Conservation (phyloP, 495 filamentous ascomycete genomes). For the Evansstolkia leycettana region DNA sequence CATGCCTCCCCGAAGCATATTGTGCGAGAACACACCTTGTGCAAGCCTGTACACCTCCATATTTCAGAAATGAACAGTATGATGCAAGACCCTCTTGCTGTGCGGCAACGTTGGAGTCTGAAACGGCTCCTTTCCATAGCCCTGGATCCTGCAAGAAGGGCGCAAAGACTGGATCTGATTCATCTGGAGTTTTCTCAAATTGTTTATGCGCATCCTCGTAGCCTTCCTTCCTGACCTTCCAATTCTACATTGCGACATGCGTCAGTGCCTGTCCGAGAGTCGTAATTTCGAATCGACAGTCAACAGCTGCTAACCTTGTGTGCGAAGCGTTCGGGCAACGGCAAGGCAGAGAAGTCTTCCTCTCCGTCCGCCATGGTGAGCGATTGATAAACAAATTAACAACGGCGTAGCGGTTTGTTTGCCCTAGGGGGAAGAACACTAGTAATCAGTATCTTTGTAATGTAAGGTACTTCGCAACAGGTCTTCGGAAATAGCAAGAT, state of each 20-base stretch:
- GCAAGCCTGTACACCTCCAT: constrained; percentile 66
- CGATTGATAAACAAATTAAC: background rate
- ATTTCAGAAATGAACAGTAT: constrained; percentile 83
- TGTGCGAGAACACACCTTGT: constrained; percentile 39
- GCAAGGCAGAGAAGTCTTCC: constrained; percentile 74
- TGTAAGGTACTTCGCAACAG: no score
- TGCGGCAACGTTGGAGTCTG: constrained; percentile 94
- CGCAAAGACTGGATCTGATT: constrained; percentile 72
- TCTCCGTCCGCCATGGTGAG: constrained; percentile 44
- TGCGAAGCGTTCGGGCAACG: constrained; percentile 68
- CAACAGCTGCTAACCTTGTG: constrained; percentile 61
- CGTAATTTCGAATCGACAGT: background rate
- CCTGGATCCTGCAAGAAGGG: constrained; percentile 77
- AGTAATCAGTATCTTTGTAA: no score
- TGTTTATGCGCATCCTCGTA: constrained; percentile 86
- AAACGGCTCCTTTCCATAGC: constrained; percentile 84
- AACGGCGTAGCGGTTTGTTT: no score
- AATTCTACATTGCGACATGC: constrained; percentile 43
- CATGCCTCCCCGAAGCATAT: no score
- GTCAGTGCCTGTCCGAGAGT: no score
- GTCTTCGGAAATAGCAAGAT: no score
- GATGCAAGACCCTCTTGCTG: constrained; percentile 85
- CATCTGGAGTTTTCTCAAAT: constrained; percentile 78
- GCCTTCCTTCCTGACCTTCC: constrained; percentile 93
- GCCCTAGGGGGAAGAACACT: no score